phyloP scores from a whole-genome alignment of 1,284 basidiomycete genomes.

The Ustilago loliicola region DNA sequence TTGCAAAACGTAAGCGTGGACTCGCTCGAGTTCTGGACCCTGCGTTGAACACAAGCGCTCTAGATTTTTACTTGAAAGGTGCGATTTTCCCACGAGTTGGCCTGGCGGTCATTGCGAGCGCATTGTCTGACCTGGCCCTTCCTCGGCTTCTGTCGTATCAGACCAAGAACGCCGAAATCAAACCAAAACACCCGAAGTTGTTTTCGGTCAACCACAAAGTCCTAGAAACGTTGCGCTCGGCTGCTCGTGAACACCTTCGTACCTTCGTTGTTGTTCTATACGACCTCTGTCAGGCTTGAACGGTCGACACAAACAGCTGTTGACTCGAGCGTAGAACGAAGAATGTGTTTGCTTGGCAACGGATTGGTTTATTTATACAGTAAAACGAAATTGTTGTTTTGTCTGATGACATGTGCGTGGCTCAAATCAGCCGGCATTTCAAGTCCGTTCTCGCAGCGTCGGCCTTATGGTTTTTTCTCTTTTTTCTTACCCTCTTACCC shows the following conservation, averaged over 20 bases:
- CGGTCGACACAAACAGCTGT: too few species aligned
- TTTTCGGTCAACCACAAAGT: neutral
- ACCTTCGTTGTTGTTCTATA: too few species aligned
- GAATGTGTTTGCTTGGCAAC: too few species aligned
- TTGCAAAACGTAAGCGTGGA: neutral
- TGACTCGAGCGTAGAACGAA: too few species aligned
- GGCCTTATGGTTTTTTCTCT: neutral
- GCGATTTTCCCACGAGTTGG: neutral
- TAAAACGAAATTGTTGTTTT: too few species aligned
- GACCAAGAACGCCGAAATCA: too few species aligned
- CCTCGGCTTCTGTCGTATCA: neutral
- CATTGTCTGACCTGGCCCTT: neutral
- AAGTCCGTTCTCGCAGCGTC: neutral
- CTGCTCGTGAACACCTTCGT: too few species aligned
- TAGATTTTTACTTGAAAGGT: neutral
- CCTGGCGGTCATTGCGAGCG: neutral
- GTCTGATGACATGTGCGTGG: neutral
- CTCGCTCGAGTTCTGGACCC: conserved; percentile 9
- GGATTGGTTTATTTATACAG: too few species aligned
- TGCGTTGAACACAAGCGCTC: neutral
- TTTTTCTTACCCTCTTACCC: too few species aligned
- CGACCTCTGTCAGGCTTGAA: too few species aligned
- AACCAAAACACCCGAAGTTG: neutral
- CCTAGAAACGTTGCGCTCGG: too few species aligned
- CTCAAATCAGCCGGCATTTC: neutral